Evolutionary conservation across 148 eudicot species (phyloP), one percentile per base, ranked within the genome.

Genomic region (Camellia sinensis): DNA sequence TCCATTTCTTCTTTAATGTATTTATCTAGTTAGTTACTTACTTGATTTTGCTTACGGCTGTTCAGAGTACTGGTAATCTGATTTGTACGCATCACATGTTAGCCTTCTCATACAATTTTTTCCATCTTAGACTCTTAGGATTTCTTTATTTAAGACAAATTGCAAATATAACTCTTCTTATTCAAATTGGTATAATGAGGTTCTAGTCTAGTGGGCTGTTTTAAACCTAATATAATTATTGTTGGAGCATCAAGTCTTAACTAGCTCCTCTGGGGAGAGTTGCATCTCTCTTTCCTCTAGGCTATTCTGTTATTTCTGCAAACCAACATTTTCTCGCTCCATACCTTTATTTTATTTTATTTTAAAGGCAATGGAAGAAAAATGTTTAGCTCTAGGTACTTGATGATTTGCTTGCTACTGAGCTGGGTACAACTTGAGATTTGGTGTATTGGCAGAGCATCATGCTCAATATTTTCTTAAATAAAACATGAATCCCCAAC

Each of bases 401-500:
- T 46, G 56, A 7, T 46, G 53, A 46, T 46, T 70, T 67, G 46
- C 52, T 15, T 43, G 45, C 50, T 17, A 45, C 17, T 19, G 57
- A 48, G 15, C 74, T 11, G 13, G 56, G 29, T n/a, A 46, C 57
- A 71, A 48, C 74, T 46, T 71, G 74, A n/a, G 57, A 71, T 71
- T 71, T 71, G 5, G 56, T 8, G 21, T 46, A 44, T 44, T 68
- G 41, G 40, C 11, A 63, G 40, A 19, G 40, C 37, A 63, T 60
- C 12, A 59, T 11, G 62, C 18, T 13, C 15, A 8, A 3, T 60
- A 60, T 4, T 15, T 60, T 15, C n/a, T 15, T 60, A 11, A 57
- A 57, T 57, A 11, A 57, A 57, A 9, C 37, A 7, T 18, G 21
- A 61, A 61, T 61, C 22, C 22, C 6, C 1, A 21, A n/a, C 37